A percentile compares a stretch with the other conserved stretches of the same genome.
phyloP scores from a whole-genome alignment of 176 grass and related monocot species.

The Aegilops umbellulata region DNA sequence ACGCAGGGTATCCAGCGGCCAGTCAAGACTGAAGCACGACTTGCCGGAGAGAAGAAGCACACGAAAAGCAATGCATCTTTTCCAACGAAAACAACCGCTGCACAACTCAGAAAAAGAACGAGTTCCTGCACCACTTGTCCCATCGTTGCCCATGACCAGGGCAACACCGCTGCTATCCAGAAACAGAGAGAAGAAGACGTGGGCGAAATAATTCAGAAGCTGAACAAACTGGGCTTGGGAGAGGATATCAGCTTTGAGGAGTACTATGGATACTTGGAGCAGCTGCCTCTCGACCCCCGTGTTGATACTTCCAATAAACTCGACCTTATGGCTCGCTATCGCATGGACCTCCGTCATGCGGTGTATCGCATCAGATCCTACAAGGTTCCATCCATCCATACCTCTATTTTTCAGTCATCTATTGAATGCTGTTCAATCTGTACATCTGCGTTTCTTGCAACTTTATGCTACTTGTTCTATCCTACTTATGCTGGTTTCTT shows the following conservation, averaged over 20 bases:
- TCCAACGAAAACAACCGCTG: neutral
- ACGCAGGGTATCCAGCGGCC: neutral
- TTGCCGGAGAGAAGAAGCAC: neutral
- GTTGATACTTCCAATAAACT: neutral
- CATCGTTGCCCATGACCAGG: neutral
- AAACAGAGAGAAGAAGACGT: neutral
- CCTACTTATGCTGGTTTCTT: neutral
- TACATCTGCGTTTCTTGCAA: neutral
- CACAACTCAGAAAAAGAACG: neutral
- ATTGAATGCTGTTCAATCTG: neutral
- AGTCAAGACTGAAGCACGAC: neutral
- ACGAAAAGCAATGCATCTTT: neutral
- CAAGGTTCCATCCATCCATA: slow-evolving; percentile 10
- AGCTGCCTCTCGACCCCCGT: neutral
- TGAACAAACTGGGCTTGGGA: neutral
- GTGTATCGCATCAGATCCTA: slow-evolving; percentile 18
- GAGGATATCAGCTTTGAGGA: slow-evolving; percentile 6
- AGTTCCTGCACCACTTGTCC: neutral
- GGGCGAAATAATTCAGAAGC: neutral
- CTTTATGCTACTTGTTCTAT: neutral
- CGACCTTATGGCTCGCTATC: neutral
- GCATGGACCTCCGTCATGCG: neutral
- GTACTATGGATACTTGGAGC: neutral
- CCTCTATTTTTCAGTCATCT: neutral
- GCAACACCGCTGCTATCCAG: neutral